Evolutionary conservation across 164 flowering plant genomes (phyloP), one percentile per base, ranked within the genome.

Genomic region (Dillenia turbinata): DNA sequence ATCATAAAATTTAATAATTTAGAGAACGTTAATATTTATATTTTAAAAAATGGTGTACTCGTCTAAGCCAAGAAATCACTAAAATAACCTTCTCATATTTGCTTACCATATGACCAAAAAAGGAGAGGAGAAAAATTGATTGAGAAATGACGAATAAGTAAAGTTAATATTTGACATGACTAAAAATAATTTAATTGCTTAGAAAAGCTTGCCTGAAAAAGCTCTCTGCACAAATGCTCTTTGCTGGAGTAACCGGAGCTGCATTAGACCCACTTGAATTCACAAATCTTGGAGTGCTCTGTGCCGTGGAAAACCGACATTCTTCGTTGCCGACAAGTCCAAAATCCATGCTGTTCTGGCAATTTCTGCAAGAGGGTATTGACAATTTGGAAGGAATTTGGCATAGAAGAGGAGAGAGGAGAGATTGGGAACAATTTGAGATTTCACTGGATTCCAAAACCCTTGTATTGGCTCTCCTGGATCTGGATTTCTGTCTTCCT

Each of bases 231-330:
- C 79, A 77, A 0, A 64, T 71, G 40, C 77, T 81, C 76, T 75
- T 78, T 1, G 81, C 62, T 1, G 84, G 82, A 2, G 83, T 72
- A 0, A 52, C 61, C 2, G 79, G 80, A 44, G 49, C 54, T 2
- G 57, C 52, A 53, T 69, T 69, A 15, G 59, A 50, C 22, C 74
- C 63, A 13, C 71, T 44, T 8, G 71, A 62, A 44, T 52, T 64
- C 16, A 68, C 19, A 54, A 79, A 74, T 17, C 83, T 65, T 0
- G 90, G 87, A 1, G 85, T 81, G 77, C 81, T 85, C 10, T 79
- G 84, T 15, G 87, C 80, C 1, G 90, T 81, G 14, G 80, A 76
- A 77, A 68, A 83, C 63, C 77, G 65, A 66, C 73, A 74, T 33
- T 33, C 40, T 46, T 81, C 83, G 14, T 79, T 79, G 6, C 72